Base-by-base conservation (phyloP, 148 eudicot genomes). In the Heliosperma pusillum region DNA sequence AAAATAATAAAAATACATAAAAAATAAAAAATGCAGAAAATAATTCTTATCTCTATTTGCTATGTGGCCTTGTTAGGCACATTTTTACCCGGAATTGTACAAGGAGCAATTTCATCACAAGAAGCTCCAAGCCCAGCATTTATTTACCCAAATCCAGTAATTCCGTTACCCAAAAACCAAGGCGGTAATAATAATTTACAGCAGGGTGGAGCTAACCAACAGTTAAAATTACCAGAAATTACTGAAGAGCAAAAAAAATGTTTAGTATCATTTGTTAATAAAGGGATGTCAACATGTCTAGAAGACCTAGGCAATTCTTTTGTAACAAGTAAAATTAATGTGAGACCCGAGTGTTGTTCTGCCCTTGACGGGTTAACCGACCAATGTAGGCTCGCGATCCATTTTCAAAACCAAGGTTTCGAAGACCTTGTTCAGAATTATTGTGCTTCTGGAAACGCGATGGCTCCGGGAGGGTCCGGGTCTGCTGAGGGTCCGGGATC, bases 141-240 rank as follows among this genome's bases (percentile, higher is more conserved):
- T 70, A 70, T 70, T 70, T 70, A 70, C 73, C 73, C 73, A 2
- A 70, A 70, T 58, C 73, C 73, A 1, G 73, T 70, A 24, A 70
- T 70, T 70, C 73, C 73, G 2, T 6, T 70, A 8, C 42, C 76
- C 42, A 36, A 73, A 73, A 64, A 27, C 42, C 66, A 59, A 44
- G 58, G 24, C 0, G 63, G 63, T 52, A 57, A 33, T 1, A 57
- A 52, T 7, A 25, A 25, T 33, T 17, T 30, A 27, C 58, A 22
- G 17, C 25, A 11, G 10, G 6, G 22, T 0, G 45, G 60, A 0
- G 22, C 0, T 6, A 12, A 1, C 0, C 6, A 64, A 0, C 20
- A 64, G 10, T 27, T 61, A 24, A 45, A 69, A 24, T 22, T 69
- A 33, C 72, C 72, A 1, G 30, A 69, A 47, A 7, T 70, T 24